phyloP scores from a whole-genome alignment of 441 rosid species.

The Brassica balearica region DNA sequence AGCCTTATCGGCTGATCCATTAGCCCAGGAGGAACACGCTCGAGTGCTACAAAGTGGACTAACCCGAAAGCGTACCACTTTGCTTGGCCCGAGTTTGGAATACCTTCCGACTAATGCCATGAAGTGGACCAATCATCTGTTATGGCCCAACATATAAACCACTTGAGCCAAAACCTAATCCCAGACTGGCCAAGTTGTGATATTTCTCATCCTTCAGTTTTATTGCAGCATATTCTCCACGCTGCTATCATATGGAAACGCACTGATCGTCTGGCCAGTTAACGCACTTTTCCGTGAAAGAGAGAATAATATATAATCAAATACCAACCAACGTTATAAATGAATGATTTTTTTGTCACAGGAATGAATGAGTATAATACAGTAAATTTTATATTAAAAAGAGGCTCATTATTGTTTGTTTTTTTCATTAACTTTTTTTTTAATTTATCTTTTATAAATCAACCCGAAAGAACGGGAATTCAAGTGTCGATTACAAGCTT shows the following conservation, averaged over 20 bases:
- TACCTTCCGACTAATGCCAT: too few species aligned
- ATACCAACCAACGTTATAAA: constrained; percentile 27
- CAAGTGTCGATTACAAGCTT: neutral
- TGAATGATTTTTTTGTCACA: neutral
- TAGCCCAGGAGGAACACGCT: too few species aligned
- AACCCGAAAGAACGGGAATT: neutral
- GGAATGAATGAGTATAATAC: neutral
- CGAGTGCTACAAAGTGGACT: too few species aligned
- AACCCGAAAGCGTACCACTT: too few species aligned
- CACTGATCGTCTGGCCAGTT: constrained; percentile 41
- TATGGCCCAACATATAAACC: too few species aligned
- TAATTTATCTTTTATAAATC: too few species aligned
- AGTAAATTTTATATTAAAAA: constrained; percentile 17
- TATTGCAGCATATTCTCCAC: neutral
- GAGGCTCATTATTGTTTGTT: constrained; percentile 15
- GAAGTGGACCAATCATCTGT: too few species aligned
- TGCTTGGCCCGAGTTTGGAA: too few species aligned
- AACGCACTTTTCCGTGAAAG: constrained; percentile 42
- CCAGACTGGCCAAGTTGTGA: too few species aligned
- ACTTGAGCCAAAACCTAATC: too few species aligned
- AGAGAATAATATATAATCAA: constrained; percentile 29
- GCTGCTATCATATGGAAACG: neutral
- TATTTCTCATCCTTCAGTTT: neutral
- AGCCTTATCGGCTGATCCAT: too few species aligned
- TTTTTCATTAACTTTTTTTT: too few species aligned